A percentile compares a stretch with the other conserved stretches of the same genome.
phyloP scores from a whole-genome alignment of 441 rosid species.

The Cnidoscolus chayamansa region DNA sequence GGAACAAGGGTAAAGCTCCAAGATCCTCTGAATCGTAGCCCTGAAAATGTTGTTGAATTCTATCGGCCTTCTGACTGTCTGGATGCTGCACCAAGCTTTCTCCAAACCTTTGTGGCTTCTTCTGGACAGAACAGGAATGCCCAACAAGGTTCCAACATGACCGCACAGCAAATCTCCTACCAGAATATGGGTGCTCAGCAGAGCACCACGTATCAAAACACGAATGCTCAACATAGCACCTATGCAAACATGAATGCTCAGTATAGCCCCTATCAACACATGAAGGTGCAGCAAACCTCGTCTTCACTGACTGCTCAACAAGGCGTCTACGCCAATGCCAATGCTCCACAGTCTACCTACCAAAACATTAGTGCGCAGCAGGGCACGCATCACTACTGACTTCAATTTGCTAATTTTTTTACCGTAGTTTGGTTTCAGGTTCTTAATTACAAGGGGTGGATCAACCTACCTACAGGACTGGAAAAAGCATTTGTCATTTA shows the following conservation, averaged over 20 bases:
- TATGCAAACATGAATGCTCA: constrained; percentile 18
- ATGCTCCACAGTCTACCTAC: constrained; percentile 23
- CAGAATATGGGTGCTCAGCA: constrained; percentile 15
- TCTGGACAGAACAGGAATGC: constrained; percentile 33
- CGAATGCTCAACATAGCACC: constrained; percentile 25
- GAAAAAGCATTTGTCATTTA: constrained; percentile 15
- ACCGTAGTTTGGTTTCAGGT: constrained; percentile 21
- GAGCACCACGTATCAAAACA: constrained; percentile 17
- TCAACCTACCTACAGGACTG: constrained; percentile 7
- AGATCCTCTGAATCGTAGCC: constrained; percentile 31
- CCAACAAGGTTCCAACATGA: constrained; percentile 22
- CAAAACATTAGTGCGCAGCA: constrained; percentile 30
- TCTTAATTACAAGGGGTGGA: neutral
- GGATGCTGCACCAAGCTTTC: constrained; percentile 23
- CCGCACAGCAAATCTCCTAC: constrained; percentile 20
- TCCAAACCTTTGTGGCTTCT: constrained; percentile 29
- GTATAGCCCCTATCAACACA: too few species aligned
- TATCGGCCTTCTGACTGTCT: constrained; percentile 31
- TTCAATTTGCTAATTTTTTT: constrained; percentile 29
- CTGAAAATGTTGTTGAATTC: constrained; percentile 25
- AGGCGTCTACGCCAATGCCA: constrained; percentile 22
- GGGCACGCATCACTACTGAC: constrained; percentile 37
- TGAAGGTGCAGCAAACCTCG: constrained; percentile 31
- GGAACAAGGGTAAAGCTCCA: constrained; percentile 35
- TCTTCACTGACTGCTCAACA: constrained; percentile 20